Base-by-base conservation (phyloP, 345 rosid species). In the Camelina laxa region DNA sequence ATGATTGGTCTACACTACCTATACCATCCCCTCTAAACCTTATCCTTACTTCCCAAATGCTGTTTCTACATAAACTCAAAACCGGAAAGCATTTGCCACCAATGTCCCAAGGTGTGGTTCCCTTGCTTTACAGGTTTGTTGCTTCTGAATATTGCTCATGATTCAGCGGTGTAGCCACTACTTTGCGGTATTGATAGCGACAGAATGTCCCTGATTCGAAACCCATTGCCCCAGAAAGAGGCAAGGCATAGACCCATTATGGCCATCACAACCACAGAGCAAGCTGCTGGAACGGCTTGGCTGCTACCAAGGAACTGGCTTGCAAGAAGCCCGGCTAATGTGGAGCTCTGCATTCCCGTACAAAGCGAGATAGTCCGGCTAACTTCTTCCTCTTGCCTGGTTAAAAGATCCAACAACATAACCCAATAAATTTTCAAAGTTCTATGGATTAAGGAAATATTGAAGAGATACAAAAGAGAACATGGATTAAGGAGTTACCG, bases 261-360 rank as follows among this genome's bases (percentile, higher is more conserved):
- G 38, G 98, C 98, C 98, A 90, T 94, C 70, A 89, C 91, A 35
- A 94, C 95, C 35, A 94, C 98, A 9, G 98, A 94, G 82, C 95
- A 91, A 10, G 98, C 98, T 11, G 98, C 82, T 17, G 97, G 97
- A 58, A 90, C 98, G 1, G 97, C 96, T 81, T 94, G 96, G 75
- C 86, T 87, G 65, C 93, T 85, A 36, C 95, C 92, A 5, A 94
- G 95, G 83, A 94, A 91, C 47, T 94, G 93, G 6, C 84, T 81
- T 15, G 97, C 95, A 14, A 94, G 91, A 17, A 91, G 97, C 9
- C 96, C 97, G 1, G 98, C 98, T 30, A 94, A 69, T 13, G 97
- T 94, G 2, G 98, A 91, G 83, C 97, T 94, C 67, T 94, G 97
- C 98, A 91, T 91, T 77, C 96, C 98, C 2, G 97, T 90, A 81